These are phyloP conservation scores for Claviceps monticola DNA, from an alignment of 2,329 filamentous ascomycete species.

Conservation along the genomic window DNA sequence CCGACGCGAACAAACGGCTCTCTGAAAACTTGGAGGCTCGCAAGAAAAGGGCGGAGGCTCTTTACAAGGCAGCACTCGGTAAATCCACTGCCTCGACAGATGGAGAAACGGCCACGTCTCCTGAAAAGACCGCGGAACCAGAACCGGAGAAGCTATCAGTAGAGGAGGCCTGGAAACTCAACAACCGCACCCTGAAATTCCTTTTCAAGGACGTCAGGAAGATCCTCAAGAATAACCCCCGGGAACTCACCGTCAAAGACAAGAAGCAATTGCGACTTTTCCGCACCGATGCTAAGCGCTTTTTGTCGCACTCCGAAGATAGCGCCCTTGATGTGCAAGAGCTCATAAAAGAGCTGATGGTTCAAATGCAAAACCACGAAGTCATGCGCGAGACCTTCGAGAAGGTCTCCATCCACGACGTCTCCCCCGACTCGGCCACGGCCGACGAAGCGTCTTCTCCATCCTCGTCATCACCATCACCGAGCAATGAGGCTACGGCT, in stretches of 20 bases:
- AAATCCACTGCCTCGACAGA: slow-evolving; percentile 4
- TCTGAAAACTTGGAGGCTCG: slow-evolving; percentile 14
- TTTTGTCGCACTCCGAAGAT: slow-evolving; percentile 32
- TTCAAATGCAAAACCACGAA: slow-evolving; percentile 20
- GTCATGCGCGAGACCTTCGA: slow-evolving; percentile 17
- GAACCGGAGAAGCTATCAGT: slow-evolving; percentile 9
- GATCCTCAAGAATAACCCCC: slow-evolving; percentile 28
- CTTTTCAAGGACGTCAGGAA: slow-evolving; percentile 20
- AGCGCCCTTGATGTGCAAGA: slow-evolving; percentile 15
- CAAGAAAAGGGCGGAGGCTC: slow-evolving; percentile 15
- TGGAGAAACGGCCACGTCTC: slow-evolving; percentile 2
- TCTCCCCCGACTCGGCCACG: background rate
- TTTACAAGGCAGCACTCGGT: slow-evolving; percentile 10
- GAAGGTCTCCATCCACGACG: slow-evolving; percentile 13
- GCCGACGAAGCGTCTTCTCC: slow-evolving; percentile 9
- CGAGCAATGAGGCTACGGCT: background rate
- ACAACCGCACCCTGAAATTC: slow-evolving; percentile 14
- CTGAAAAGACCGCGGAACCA: background rate
- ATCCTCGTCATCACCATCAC: background rate
- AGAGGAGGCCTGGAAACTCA: slow-evolving; percentile 14
- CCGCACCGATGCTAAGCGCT: slow-evolving; percentile 47
- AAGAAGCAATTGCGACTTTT: slow-evolving; percentile 68
- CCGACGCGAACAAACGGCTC: slow-evolving; percentile 12
- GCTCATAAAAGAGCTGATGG: slow-evolving; percentile 18
- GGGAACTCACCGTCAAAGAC: slow-evolving; percentile 48